Conservation (phyloP, 2,329 filamentous ascomycete species). For the Ceratocystis variospora region DNA sequence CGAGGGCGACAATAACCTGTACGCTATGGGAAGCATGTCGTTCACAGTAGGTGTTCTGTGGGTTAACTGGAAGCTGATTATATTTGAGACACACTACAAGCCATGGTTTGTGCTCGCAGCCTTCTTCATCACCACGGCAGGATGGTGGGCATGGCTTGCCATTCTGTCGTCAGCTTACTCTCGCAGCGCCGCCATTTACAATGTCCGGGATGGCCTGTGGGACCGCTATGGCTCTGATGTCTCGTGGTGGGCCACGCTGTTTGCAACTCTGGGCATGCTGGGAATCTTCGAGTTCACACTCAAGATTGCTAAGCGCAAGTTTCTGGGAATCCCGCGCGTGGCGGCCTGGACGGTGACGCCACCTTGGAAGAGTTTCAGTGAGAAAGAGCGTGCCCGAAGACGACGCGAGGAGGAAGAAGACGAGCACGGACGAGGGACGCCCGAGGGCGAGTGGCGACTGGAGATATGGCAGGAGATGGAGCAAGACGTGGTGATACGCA, state of each 20-base stretch:
- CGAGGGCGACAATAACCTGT: constrained; percentile 54
- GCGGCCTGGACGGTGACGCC: constrained; percentile 19
- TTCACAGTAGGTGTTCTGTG: constrained; percentile 58
- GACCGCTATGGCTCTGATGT: constrained; percentile 52
- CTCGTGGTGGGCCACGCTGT: constrained; percentile 60
- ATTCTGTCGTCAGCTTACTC: constrained; percentile 54
- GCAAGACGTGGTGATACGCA: constrained; percentile 34
- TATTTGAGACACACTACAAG: constrained; percentile 68
- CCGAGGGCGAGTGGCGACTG: constrained; percentile 34
- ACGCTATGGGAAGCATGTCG: constrained; percentile 57
- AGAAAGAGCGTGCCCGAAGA: constrained; percentile 21
- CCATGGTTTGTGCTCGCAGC: constrained; percentile 46
- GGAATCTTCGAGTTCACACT: constrained; percentile 52
- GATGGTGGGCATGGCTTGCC: constrained; percentile 62
- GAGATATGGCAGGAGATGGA: constrained; percentile 47
- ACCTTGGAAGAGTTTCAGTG: constrained; percentile 25
- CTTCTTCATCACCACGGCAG: constrained; percentile 45
- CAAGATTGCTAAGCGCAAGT: constrained; percentile 33
- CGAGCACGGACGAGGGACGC: constrained; percentile 12
- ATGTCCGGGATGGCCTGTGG: constrained; percentile 54
- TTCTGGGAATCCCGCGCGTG: constrained; percentile 28
- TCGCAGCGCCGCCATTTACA: constrained; percentile 41
- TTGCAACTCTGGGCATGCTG: constrained; percentile 48
- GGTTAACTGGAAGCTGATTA: constrained; percentile 64
- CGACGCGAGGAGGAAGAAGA: constrained; percentile 16